Percentiles rank a stretch among this genome's conserved stretches.
These are phyloP conservation scores for Moricandia moricandioides DNA, from an alignment of 345 rosid species.

Conservation along the genomic window DNA sequence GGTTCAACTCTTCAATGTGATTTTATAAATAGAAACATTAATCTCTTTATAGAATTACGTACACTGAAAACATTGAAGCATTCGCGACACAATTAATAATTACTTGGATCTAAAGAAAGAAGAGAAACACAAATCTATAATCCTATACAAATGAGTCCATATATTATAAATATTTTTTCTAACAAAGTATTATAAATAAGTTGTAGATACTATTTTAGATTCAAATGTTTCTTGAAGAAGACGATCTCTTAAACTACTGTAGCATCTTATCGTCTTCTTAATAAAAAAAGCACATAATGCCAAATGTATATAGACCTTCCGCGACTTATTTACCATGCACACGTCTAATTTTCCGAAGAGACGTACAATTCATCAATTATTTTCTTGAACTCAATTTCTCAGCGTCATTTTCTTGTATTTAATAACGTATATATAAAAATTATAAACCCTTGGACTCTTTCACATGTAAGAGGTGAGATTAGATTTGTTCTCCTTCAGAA, in stretches of 20 bases:
- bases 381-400: conserved; percentile 13
- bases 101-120: neutral
- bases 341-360: neutral
- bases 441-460: conserved; percentile 5
- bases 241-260: neutral
- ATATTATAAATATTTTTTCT: neutral
- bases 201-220: neutral
- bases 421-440: neutral
- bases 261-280: neutral
- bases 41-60: too few relatives aligned
- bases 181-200: neutral
- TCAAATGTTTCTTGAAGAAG: neutral
- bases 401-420: conserved; percentile 5
- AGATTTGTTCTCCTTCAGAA: conserved; percentile 26
- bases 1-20: neutral
- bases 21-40: neutral
- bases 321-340: conserved; percentile 11
- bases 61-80: too few relatives aligned
- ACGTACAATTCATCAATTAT: neutral
- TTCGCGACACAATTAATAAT: neutral
- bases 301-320: neutral
- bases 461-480: conserved; percentile 13
- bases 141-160: neutral
- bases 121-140: neutral
- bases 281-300: neutral